These are phyloP conservation scores for Lophiostoma macrostomum DNA, from an alignment of 495 filamentous ascomycete species.

Conservation along the genomic window DNA sequence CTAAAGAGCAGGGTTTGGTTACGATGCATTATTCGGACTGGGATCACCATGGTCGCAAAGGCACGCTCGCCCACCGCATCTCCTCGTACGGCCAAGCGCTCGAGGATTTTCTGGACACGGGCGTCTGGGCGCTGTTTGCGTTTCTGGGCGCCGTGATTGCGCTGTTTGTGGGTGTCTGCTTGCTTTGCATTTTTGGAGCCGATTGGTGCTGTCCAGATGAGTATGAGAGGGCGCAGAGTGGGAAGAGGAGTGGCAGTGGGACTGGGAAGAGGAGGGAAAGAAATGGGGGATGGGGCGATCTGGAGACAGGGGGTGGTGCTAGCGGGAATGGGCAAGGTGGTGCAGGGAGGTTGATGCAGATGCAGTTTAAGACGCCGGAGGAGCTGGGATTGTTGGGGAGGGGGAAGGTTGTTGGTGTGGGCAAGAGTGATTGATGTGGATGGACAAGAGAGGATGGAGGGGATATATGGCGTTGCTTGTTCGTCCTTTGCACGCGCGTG, in stretches of 20 bases:
- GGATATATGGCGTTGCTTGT: no score
- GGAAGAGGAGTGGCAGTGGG: slow-evolving; percentile 12
- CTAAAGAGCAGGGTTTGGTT: not conserved
- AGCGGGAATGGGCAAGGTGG: not conserved
- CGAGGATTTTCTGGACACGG: slow-evolving; percentile 6
- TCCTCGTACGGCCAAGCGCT: not conserved
- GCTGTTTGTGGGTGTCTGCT: slow-evolving; percentile 17
- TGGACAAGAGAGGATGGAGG: no score
- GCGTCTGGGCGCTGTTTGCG: slow-evolving; percentile 9
- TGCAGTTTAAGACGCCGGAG: slow-evolving; percentile 14
- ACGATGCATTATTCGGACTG: slow-evolving; percentile 14
- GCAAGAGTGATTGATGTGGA: slow-evolving; percentile 29
- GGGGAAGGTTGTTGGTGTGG: slow-evolving; percentile 20
- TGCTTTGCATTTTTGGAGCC: slow-evolving; percentile 21
- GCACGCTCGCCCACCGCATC: slow-evolving; percentile 6
- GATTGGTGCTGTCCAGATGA: slow-evolving; percentile 12
- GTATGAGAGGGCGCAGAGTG: slow-evolving; percentile 16
- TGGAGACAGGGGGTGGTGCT: slow-evolving; percentile 3
- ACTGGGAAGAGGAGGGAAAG: not conserved
- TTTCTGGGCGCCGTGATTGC: slow-evolving; percentile 12
- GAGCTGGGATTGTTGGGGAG: slow-evolving; percentile 18
- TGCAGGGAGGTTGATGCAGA: not conserved
- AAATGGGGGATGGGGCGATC: no score
- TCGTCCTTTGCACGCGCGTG: no score
- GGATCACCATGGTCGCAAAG: slow-evolving; percentile 13